Base-by-base conservation (phyloP, 2,329 filamentous ascomycete genomes). In the Hypoxylon sp. region DNA sequence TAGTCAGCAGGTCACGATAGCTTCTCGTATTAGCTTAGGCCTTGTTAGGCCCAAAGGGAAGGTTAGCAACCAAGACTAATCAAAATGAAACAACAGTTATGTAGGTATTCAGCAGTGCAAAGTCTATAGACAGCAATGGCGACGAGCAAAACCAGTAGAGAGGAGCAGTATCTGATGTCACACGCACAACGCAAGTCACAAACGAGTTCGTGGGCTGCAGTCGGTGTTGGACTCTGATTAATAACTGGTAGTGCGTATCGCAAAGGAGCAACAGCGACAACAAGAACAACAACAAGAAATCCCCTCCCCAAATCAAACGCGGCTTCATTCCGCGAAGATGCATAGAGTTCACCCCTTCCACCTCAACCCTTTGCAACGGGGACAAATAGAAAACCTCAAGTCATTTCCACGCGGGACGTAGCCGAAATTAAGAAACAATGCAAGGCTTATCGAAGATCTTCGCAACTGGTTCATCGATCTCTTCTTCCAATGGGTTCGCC, bases 241-340 rank as follows among this genome's bases (percentile, higher is more conserved):
- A 32, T 44, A 44, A 18, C 51, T 53, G 40, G 33, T 53, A 16
- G 40, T 36, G 44, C 46, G 26, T 53, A 16, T 26, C 24, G 36
- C 58, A 58, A 40, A 28, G 53, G 33, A 61, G 50, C 36, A 38
- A 38, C n/a, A 8, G 18, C 36, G 20, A 4, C 14, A 40, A 20
- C 36, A 20, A 38, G 33, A 38, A 18, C 36, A 40, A 40, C n/a
- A 20, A 40, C 7, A 32, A 26, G 11, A 58, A 48, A 44, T 33
- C 32, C 53, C 38, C 58, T 49, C 30, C 38, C 44, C 40, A 62
- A 53, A 48, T 46, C 38, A 46, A 45, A 44, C 18, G 16, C 30
- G 28, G 24, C 24, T 50, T 38, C 42, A 49, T 24, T 24, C 49
- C 20, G 28, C 36, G 53, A 55, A 62, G 32, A 46, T 62, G 22